phyloP scores from a whole-genome alignment of 345 rosid genomes.

The Bruguiera parviflora region DNA sequence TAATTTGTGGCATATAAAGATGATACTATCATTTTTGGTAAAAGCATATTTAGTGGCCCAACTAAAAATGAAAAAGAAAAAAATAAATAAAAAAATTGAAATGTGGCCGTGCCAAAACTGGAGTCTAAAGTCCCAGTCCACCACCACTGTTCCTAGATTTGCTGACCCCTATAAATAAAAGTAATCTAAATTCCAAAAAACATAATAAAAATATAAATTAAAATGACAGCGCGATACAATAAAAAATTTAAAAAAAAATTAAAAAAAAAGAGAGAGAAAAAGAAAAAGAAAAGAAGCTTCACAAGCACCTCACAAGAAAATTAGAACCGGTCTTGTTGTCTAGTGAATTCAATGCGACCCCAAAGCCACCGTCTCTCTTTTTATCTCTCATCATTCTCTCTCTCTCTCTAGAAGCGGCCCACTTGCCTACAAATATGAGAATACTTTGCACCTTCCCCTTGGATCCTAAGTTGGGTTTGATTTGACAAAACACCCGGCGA shows the following conservation, averaged over 20 bases:
- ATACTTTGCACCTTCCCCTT: slow-evolving; percentile 18
- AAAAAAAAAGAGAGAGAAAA: not conserved
- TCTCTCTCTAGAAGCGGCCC: slow-evolving; percentile 8
- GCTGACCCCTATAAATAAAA: no score
- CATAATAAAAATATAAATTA: not conserved
- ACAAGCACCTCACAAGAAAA: not conserved
- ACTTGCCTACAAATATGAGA: slow-evolving; percentile 27
- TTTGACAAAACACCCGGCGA: slow-evolving; percentile 14
- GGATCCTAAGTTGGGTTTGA: slow-evolving; percentile 6
- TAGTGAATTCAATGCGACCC: slow-evolving; percentile 41
- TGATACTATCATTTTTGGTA: no score
- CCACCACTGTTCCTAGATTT: no score
- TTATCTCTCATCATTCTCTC: slow-evolving; percentile 9
- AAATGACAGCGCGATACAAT: not conserved
- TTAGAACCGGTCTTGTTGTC: slow-evolving; percentile 19
- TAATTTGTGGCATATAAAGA: no score
- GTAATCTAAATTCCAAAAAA: not conserved
- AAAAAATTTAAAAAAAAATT: not conserved
- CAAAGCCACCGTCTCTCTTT: slow-evolving; percentile 8
- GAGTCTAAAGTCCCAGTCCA: no score
- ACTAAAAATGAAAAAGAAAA: no score
- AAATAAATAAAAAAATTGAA: no score
- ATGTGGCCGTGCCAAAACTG: no score
- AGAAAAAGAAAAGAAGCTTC: slow-evolving; percentile 9
- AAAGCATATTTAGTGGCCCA: no score